A percentile compares a stretch with the other conserved stretches of the same genome.
Conservation (phyloP, 2,329 filamentous ascomycete genomes). For the Venturia asperata region DNA sequence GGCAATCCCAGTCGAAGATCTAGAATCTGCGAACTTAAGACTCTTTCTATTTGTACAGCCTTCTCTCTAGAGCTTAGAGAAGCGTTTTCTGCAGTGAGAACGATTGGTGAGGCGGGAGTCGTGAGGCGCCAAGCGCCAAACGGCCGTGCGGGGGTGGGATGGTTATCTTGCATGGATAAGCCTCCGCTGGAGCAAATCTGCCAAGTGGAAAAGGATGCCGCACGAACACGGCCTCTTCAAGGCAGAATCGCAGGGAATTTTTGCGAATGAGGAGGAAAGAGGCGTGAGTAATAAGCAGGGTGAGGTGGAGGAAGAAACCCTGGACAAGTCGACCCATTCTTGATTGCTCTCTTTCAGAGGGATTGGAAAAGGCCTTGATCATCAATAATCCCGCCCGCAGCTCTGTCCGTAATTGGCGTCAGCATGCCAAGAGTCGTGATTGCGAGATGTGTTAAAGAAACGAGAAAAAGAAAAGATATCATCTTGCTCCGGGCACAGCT, state of each 20-base stretch:
- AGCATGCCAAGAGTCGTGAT: neutral
- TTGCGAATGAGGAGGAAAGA: neutral
- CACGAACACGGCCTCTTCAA: neutral
- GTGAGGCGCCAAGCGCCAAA: neutral
- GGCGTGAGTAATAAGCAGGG: neutral
- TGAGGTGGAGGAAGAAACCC: neutral
- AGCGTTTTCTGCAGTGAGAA: neutral
- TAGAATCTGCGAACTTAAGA: neutral
- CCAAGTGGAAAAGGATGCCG: neutral
- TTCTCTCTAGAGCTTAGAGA: neutral
- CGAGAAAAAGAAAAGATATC: neutral
- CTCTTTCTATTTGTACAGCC: neutral
- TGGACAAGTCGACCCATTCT: neutral
- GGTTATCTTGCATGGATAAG: slow-evolving; percentile 8
- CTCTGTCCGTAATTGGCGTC: neutral
- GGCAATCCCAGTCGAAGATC: neutral
- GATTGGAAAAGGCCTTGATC: neutral
- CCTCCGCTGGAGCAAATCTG: neutral
- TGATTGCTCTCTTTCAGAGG: neutral
- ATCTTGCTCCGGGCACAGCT: neutral
- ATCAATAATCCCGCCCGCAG: neutral
- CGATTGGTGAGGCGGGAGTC: neutral
- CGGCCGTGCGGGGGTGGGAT: neutral
- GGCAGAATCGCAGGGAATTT: neutral
- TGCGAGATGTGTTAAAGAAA: too few relatives aligned